These are phyloP conservation scores for Leishmania tropica DNA, from an alignment of 208 protist species.

Conservation along the genomic window DNA sequence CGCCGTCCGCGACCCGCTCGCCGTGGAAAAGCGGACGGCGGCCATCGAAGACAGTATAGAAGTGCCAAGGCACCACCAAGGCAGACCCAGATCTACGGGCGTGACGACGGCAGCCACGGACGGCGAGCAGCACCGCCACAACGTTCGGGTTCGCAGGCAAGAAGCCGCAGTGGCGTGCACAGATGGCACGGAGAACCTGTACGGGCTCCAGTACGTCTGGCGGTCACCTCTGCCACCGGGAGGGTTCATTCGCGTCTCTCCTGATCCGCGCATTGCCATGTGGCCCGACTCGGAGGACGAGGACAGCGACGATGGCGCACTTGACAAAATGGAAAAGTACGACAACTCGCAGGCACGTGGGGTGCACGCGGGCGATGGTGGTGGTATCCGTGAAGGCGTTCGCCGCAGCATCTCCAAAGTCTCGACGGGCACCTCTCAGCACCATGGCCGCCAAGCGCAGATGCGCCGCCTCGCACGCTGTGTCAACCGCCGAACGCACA, in stretches of 20 bases:
- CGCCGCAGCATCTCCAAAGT: not conserved
- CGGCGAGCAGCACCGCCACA: constrained; percentile 5
- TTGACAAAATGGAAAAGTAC: not conserved
- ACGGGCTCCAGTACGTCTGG: constrained; percentile 81
- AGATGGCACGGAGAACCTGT: constrained; percentile 57
- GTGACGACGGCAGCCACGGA: not conserved
- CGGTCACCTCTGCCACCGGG: constrained; percentile 59
- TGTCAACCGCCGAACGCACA: constrained; percentile 25
- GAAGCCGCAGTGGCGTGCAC: constrained; percentile 38
- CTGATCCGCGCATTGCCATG: constrained; percentile 70
- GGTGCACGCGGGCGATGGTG: not conserved
- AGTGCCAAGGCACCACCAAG: not conserved
- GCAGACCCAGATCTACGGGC: not conserved
- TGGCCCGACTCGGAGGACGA: constrained; percentile 52
- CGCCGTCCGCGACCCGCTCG: constrained; percentile 6
- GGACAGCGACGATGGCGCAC: not conserved
- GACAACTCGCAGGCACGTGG: not conserved
- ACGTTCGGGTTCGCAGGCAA: constrained; percentile 15
- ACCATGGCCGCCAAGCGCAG: constrained; percentile 16
- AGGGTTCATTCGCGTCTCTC: constrained; percentile 72
- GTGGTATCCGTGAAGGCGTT: not conserved
- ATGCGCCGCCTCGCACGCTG: constrained; percentile 30
- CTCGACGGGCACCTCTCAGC: not conserved
- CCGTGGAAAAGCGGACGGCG: constrained; percentile 1
- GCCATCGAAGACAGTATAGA: not conserved